phyloP scores from a whole-genome alignment of 1,139 yeast species.

The Lodderomyces orthopsilosis region DNA sequence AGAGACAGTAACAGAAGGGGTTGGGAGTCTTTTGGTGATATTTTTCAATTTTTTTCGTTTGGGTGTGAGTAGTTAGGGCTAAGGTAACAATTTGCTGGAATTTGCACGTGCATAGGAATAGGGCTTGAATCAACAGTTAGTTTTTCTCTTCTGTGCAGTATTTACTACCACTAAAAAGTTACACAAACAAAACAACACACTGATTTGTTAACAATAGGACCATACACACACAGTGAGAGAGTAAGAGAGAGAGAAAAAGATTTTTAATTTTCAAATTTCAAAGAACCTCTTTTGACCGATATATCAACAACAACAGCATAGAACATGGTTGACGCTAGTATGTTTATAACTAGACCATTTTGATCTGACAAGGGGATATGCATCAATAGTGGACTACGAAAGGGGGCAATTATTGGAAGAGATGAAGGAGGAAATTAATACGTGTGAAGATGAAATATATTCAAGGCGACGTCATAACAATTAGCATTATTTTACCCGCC shows the following conservation, averaged over 20 bases:
- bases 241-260: constrained; percentile 1
- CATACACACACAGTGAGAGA: background rate
- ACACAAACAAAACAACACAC: background rate
- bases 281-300: constrained; percentile 5
- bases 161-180: background rate
- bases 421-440: background rate
- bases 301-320: constrained; percentile 6
- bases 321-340: constrained; percentile 50
- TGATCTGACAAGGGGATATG: background rate
- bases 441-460: no score
- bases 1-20: no score
- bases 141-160: background rate
- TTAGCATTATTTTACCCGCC: no score
- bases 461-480: no score
- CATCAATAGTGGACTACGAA: background rate
- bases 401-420: background rate
- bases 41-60: constrained; percentile 2
- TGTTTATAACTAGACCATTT: constrained; percentile 20
- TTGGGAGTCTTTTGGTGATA: constrained; percentile 1
- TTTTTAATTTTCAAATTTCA: constrained; percentile 3
- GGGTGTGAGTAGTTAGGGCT: background rate
- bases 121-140: background rate
- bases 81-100: background rate
- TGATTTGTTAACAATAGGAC: background rate
- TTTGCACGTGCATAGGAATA: background rate